A percentile compares a stretch with the other conserved stretches of the same genome.
phyloP scores from a whole-genome alignment of 805 yeast genomes.

The Candida manassasensis region DNA sequence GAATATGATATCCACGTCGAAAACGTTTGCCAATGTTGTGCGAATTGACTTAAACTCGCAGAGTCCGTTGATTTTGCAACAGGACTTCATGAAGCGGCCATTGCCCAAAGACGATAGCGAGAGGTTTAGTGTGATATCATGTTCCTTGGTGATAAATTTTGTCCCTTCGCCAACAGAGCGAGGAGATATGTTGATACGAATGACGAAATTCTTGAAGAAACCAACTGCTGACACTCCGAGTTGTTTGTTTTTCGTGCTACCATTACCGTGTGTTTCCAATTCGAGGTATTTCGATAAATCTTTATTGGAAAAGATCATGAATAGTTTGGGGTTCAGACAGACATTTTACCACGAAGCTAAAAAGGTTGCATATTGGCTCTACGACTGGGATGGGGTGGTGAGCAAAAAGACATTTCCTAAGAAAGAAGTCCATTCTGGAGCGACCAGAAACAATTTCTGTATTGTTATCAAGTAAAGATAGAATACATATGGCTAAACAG shows the following conservation, averaged over 20 bases:
- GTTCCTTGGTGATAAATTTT: slow-evolving; percentile 84
- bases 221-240: slow-evolving; percentile 24
- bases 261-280: slow-evolving; percentile 79
- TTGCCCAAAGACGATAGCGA: slow-evolving; percentile 44
- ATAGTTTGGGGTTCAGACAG: slow-evolving; percentile 53
- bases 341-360: slow-evolving; percentile 51
- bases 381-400: slow-evolving; percentile 40
- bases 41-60: slow-evolving; percentile 82
- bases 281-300: slow-evolving; percentile 68
- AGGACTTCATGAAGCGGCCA: slow-evolving; percentile 80
- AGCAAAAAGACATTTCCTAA: slow-evolving; percentile 28
- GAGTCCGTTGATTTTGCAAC: slow-evolving; percentile 63
- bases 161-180: slow-evolving; percentile 69
- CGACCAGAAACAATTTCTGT: slow-evolving; percentile 66
- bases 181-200: slow-evolving; percentile 71
- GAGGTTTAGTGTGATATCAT: slow-evolving; percentile 63
- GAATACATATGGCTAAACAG: too few relatives aligned
- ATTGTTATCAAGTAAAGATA: slow-evolving; percentile 16
- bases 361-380: slow-evolving; percentile 72
- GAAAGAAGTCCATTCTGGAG: slow-evolving; percentile 51
- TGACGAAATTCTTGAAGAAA: slow-evolving; percentile 49
- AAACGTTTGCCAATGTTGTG: slow-evolving; percentile 45
- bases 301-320: slow-evolving; percentile 43
- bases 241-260: slow-evolving; percentile 72
- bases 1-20: slow-evolving; percentile 62